Percentiles rank a stretch among this genome's conserved stretches.
Conservation (phyloP, 1,284 basidiomycete species). For the Microbotryomycetes sp. region DNA sequence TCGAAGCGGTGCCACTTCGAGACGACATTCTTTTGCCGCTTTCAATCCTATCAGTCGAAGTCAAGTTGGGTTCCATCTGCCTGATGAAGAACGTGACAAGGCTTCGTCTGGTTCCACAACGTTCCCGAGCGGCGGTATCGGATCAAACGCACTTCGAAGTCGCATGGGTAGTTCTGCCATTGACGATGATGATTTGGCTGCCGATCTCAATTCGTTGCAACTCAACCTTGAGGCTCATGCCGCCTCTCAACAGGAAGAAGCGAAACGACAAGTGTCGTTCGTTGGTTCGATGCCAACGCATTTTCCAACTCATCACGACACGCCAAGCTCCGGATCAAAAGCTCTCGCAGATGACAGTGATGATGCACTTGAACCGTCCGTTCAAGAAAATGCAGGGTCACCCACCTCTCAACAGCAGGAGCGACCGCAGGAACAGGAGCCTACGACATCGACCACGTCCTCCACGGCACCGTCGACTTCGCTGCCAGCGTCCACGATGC, state of each 20-base stretch:
- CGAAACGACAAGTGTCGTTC: not conserved
- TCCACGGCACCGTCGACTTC: not conserved
- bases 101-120: conserved; percentile 7
- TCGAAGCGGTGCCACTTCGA: conserved; percentile 37
- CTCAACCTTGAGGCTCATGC: conserved; percentile 38
- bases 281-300: not conserved
- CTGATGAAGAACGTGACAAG: conserved; percentile 12
- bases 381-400: too few species aligned
- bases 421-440: not conserved
- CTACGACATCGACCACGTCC: not conserved
- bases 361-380: not conserved
- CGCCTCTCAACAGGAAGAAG: conserved; percentile 11
- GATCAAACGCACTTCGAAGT: conserved; percentile 5
- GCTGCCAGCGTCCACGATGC: not conserved
- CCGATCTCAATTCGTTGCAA: conserved; percentile 38
- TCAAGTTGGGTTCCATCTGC: conserved; percentile 35
- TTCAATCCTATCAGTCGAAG: conserved; percentile 33
- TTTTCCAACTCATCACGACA: not conserved
- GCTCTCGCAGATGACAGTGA: not conserved
- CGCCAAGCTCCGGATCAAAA: not conserved
- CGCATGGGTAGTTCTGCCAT: conserved; percentile 34
- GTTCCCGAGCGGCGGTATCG: not conserved
- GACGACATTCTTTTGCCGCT: conserved; percentile 39
- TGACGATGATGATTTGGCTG: conserved; percentile 37
- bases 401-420: not conserved